Conservation (phyloP, 805 yeast species). For the Starmera amethionina region DNA sequence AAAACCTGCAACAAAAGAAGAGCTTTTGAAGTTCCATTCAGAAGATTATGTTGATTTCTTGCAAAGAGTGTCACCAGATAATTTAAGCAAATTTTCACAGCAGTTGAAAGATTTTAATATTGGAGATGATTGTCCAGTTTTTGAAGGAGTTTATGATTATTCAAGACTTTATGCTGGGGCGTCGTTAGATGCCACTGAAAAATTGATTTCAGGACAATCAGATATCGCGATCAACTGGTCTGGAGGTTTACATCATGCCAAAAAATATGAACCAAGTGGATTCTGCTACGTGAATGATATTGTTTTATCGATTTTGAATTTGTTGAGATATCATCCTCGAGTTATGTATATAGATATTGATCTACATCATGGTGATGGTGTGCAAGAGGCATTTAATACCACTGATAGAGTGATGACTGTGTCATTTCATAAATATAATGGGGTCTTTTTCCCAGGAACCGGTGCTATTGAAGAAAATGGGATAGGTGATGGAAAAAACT, state of each 20-base stretch:
- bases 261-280: slow-evolving; percentile 88
- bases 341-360: slow-evolving; percentile 92
- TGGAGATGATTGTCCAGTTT: slow-evolving; percentile 91
- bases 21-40: slow-evolving; percentile 73
- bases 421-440: slow-evolving; percentile 87
- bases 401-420: slow-evolving; percentile 96
- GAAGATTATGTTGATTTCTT: slow-evolving; percentile 79
- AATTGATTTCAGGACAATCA: slow-evolving; percentile 74
- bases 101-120: slow-evolving; percentile 68
- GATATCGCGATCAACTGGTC: slow-evolving; percentile 96
- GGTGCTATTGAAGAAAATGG: slow-evolving; percentile 89
- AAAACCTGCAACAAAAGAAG: slow-evolving; percentile 71
- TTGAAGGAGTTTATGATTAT: slow-evolving; percentile 91
- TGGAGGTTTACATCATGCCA: slow-evolving; percentile 96
- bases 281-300: slow-evolving; percentile 94
- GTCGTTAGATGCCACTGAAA: slow-evolving; percentile 84
- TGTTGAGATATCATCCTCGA: slow-evolving; percentile 82
- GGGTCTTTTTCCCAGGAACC: slow-evolving; percentile 96
- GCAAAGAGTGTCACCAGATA: slow-evolving; percentile 68
- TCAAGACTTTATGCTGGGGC: slow-evolving; percentile 89
- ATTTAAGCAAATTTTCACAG: slow-evolving; percentile 43
- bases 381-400: slow-evolving; percentile 91
- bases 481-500: slow-evolving; percentile 79
- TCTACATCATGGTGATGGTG: slow-evolving; percentile 97
- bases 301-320: slow-evolving; percentile 76